A percentile compares a stretch with the other conserved stretches of the same genome.
Evolutionary conservation across 2,329 filamentous ascomycete species (phyloP).

Genomic region (Aspergillus bombycis): DNA sequence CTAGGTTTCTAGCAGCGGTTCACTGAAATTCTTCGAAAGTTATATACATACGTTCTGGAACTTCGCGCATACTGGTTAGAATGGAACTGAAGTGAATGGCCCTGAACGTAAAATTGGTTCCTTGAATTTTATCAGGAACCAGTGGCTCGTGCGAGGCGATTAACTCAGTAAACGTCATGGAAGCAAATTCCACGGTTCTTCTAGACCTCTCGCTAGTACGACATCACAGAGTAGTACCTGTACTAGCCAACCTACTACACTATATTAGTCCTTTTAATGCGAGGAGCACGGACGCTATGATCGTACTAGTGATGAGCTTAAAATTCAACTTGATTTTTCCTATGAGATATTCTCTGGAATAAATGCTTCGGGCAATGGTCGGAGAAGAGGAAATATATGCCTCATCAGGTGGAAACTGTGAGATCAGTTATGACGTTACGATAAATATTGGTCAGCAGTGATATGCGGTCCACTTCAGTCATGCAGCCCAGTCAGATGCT

Average conservation of each 20-base stretch:
- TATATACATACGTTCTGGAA: neutral
- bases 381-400: neutral
- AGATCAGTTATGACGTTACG: conserved; percentile 2
- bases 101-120: neutral
- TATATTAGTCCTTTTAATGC: conserved; percentile 3
- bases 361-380: neutral
- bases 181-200: neutral
- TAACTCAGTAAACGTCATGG: conserved; percentile 1
- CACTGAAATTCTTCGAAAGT: neutral
- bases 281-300: conserved; percentile 3
- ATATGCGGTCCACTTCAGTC: neutral
- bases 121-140: neutral
- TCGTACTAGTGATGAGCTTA: conserved; percentile 19
- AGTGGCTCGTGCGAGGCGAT: neutral
- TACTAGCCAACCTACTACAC: neutral
- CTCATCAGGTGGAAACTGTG: neutral
- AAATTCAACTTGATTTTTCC: neutral
- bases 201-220: conserved; percentile 4
- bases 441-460: neutral
- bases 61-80: neutral
- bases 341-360: too few relatives aligned
- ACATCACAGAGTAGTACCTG: conserved; percentile 5
- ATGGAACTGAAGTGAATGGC: neutral
- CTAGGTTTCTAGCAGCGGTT: neutral
- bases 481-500: neutral